phyloP scores from a whole-genome alignment of 2,329 filamentous ascomycete genomes.

The Paracamarosporium sp. region DNA sequence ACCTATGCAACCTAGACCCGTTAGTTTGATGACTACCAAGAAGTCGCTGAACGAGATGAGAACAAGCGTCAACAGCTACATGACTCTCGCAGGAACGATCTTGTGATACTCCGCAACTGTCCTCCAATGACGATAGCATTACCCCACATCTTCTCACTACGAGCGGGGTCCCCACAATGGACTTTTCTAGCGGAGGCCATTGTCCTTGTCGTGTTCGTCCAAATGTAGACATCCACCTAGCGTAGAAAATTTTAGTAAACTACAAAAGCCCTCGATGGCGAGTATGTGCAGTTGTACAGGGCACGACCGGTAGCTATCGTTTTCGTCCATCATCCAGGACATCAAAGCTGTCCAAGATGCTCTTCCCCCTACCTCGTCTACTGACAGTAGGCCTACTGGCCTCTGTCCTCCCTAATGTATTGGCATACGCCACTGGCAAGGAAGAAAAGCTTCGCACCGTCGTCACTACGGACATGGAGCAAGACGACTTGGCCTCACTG shows the following conservation, averaged over 20 bases:
- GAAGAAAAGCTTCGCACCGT: conserved; percentile 14
- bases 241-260: not conserved
- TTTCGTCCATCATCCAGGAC: not conserved
- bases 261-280: not conserved
- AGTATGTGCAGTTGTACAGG: not conserved
- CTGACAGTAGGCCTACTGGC: not conserved
- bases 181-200: not conserved
- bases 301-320: not conserved
- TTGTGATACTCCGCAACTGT: not conserved
- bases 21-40: not conserved
- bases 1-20: not conserved
- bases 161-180: conserved; percentile 1
- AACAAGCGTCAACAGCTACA: not conserved
- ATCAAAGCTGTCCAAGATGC: not conserved
- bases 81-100: not conserved
- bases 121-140: not conserved
- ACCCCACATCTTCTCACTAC: not conserved
- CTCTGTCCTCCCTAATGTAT: not conserved
- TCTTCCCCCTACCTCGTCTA: not conserved
- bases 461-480: conserved; percentile 19
- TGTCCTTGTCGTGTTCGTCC: not conserved
- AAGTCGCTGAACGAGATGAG: not conserved
- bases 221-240: not conserved
- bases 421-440: not conserved
- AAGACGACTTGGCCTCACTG: conserved; percentile 16